These are phyloP conservation scores for Linum tenue DNA, from an alignment of 345 rosid genomes.

Conservation along the genomic window DNA sequence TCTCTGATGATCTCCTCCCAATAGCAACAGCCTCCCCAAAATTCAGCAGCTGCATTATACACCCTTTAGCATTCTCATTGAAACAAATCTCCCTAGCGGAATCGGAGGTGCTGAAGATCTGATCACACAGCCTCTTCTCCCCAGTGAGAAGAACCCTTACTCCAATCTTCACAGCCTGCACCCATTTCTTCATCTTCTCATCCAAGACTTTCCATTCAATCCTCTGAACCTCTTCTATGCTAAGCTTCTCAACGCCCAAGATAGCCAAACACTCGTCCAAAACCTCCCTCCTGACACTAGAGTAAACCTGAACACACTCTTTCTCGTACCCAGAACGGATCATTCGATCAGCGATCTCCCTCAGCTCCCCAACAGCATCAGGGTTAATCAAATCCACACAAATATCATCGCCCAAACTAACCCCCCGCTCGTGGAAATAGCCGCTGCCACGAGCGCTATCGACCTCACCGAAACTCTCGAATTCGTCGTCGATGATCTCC, in stretches of 20 bases:
- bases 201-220: constrained; percentile 86
- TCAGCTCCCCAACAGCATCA: constrained; percentile 53
- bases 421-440: constrained; percentile 77
- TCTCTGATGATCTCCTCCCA: constrained; percentile 75
- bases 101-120: constrained; percentile 53
- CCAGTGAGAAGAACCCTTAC: constrained; percentile 65
- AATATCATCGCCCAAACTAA: constrained; percentile 66
- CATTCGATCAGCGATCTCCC: constrained; percentile 84
- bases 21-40: constrained; percentile 90
- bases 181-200: constrained; percentile 98
- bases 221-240: constrained; percentile 91
- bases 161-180: constrained; percentile 68
- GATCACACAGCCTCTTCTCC: constrained; percentile 72
- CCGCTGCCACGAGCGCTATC: constrained; percentile 37
- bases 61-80: constrained; percentile 76
- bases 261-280: constrained; percentile 72
- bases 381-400: constrained; percentile 68
- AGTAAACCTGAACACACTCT: constrained; percentile 88
- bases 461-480: constrained; percentile 61
- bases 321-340: constrained; percentile 79
- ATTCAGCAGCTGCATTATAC: constrained; percentile 77
- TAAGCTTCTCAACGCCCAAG: constrained; percentile 80
- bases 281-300: constrained; percentile 65
- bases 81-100: constrained; percentile 63
- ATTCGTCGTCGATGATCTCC: constrained; percentile 52